phyloP scores from a whole-genome alignment of 441 rosid species.

The Manihot esculenta region DNA sequence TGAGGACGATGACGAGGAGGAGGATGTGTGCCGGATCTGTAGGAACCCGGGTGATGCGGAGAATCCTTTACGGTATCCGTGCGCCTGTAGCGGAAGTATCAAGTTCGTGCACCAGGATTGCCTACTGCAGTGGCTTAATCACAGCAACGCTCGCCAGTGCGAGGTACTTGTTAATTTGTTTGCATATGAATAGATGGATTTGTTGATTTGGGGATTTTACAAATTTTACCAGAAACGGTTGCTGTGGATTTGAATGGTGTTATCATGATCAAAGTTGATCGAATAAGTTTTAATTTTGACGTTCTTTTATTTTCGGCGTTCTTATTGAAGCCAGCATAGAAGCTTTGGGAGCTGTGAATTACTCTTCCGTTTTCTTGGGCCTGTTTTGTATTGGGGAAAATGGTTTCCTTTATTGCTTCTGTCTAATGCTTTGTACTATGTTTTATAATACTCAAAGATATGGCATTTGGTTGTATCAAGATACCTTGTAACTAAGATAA shows the following conservation, averaged over 20 bases:
- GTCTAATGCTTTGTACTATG: neutral
- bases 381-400: neutral
- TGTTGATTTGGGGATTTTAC: slow-evolving; percentile 4
- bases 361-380: too few relatives aligned
- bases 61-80: slow-evolving; percentile 90
- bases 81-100: slow-evolving; percentile 98
- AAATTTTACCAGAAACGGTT: neutral
- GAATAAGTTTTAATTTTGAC: slow-evolving; percentile 1
- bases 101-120: slow-evolving; percentile 98
- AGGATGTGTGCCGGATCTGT: slow-evolving; percentile 99
- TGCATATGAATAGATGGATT: neutral
- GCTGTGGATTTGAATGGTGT: neutral
- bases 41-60: slow-evolving; percentile 92
- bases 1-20: slow-evolving; percentile 88
- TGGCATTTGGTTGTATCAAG: too few relatives aligned
- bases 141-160: slow-evolving; percentile 99
- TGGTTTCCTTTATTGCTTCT: neutral
- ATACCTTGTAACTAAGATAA: neutral
- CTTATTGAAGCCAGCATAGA: neutral
- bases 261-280: slow-evolving; percentile 7
- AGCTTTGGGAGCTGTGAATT: neutral
- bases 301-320: neutral
- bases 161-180: slow-evolving; percentile 49
- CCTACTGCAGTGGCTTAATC: slow-evolving; percentile 98
- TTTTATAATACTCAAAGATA: too few relatives aligned